Percentiles rank a stretch among this genome's conserved stretches.
Conservation (phyloP, 768 basidiomycete species). For the Auriscalpium vulgare region DNA sequence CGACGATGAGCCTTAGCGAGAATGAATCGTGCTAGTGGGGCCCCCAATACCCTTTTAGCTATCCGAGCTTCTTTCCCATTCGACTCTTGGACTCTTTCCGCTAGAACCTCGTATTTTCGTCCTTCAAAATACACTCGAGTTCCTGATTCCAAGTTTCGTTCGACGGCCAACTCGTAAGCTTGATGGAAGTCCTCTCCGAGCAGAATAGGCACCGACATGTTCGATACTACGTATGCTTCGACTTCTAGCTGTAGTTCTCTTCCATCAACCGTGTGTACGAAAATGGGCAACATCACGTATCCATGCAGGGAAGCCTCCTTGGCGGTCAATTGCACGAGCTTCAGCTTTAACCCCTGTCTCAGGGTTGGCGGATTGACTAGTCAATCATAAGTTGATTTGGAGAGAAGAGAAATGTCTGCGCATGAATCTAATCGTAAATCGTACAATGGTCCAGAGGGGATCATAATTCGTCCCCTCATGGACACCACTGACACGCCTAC, state of each 20-base stretch:
- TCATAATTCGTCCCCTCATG: neutral
- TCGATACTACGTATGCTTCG: slow-evolving; percentile 16
- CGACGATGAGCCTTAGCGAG: neutral
- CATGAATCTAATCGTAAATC: neutral
- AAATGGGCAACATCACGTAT: slow-evolving; percentile 20
- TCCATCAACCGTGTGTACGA: slow-evolving; percentile 16
- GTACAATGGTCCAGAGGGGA: neutral
- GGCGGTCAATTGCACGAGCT: too few species aligned
- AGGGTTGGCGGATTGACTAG: too few species aligned
- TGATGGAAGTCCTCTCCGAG: slow-evolving; percentile 22
- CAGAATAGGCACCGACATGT: slow-evolving; percentile 16
- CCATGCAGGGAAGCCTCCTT: slow-evolving; percentile 17
- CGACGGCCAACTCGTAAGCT: slow-evolving; percentile 24
- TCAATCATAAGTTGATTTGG: neutral
- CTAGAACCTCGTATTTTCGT: neutral
- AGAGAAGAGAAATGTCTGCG: neutral
- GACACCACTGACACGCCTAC: neutral
- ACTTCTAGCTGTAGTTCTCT: slow-evolving; percentile 19
- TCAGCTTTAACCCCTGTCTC: too few species aligned
- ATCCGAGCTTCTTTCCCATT: neutral
- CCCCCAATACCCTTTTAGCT: neutral
- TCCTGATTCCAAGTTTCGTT: slow-evolving; percentile 8
- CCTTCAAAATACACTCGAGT: slow-evolving; percentile 14
- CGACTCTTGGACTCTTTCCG: neutral
- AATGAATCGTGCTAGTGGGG: neutral